Percentiles rank a stretch among this genome's conserved stretches.
Conservation (phyloP, 2,329 filamentous ascomycete genomes). For the Penicillium italicum region DNA sequence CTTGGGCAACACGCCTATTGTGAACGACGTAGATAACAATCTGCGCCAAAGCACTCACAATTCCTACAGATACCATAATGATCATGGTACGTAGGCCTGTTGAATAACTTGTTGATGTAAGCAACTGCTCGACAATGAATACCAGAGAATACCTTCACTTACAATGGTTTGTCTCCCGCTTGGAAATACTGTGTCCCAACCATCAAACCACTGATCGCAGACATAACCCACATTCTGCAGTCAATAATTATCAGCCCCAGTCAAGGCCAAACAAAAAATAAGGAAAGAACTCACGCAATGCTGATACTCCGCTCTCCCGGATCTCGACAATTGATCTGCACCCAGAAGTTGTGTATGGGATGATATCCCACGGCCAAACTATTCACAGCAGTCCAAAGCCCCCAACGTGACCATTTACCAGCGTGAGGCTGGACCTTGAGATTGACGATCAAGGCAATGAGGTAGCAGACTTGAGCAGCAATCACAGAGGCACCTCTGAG, state of each 20-base stretch:
- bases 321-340: neutral
- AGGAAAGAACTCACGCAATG: neutral
- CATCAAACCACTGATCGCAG: neutral
- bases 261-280: neutral
- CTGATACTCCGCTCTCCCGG: neutral
- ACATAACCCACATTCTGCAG: neutral
- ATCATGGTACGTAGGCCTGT: neutral
- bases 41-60: neutral
- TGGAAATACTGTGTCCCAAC: neutral
- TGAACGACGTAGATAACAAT: neutral
- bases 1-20: neutral
- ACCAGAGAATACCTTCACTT: neutral
- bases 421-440: neutral
- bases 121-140: neutral
- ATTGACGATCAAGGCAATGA: neutral
- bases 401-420: slow-evolving; percentile 1
- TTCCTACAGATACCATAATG: neutral
- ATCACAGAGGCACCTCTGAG: neutral
- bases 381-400: neutral
- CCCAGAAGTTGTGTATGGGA: neutral
- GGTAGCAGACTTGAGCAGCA: neutral
- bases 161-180: neutral
- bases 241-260: neutral
- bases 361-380: neutral
- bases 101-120: neutral